Evolutionary conservation across 2,329 filamentous ascomycete species (phyloP), one percentile per base, ranked within the genome.

Genomic region (Penicillium italicum): DNA sequence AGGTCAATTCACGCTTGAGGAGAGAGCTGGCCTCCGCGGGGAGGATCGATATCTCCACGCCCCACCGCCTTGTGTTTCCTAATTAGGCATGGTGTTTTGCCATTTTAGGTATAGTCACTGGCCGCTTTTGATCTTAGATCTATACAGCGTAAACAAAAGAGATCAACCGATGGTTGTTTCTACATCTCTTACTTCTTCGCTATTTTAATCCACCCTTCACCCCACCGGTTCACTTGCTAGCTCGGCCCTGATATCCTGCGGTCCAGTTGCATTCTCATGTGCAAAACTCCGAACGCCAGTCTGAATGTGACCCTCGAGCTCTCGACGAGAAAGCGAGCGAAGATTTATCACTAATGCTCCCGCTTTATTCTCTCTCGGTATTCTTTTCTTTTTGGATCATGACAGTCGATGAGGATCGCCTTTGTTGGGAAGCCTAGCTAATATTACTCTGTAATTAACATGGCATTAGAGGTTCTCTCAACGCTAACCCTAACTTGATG

Each of bases 11-110:
- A 34, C 9, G 5, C 11, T 31, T 30, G 24, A 43, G n/a, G 44
- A 40, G 42, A 36, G 40, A 37, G 55, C 43, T 53, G 43, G 50
- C 47, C 53, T 55, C 53, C 53, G 53, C 53, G 53, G 53, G 47
- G 53, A 53, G 43, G 18, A 8, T 53, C 28, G 26, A 45, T 51
- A 55, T 55, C 47, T 55, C 53, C 52, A 34, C 36, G 37, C 36
- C 36, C 36, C 37, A 55, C 53, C 53, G 53, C 53, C 47, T 55
- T 44, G 28, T 41, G 14, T 40, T 50, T 33, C 40, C n/a, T 26
- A 7, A 26, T 49, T 20, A 7, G 31, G 24, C 30, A 45, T 51
- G 5, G 37, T 20, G 22, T 18, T 5, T 5, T 54, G 9, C 46
- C 11, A 4, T 18, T 38, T 50, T 33, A 4, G 52, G 31, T 16